Conservation (phyloP, 2,329 filamentous ascomycete genomes). For the Podosphaera leucotricha region DNA sequence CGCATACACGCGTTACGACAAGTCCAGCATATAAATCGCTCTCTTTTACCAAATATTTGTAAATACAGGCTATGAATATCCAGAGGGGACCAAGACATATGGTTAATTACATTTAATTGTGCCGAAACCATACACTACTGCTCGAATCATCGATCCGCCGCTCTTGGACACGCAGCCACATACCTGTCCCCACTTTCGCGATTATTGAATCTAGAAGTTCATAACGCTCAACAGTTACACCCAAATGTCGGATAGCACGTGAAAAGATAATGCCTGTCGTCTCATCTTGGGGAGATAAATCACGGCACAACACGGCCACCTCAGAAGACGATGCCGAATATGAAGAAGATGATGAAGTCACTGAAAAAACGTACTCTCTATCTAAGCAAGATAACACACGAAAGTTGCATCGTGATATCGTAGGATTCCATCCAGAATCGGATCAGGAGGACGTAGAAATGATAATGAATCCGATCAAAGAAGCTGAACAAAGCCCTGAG, state of each 20-base stretch:
- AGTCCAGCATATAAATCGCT: too few relatives aligned
- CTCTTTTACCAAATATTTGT: too few relatives aligned
- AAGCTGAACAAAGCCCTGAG: slow-evolving; percentile 16
- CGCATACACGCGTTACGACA: too few relatives aligned
- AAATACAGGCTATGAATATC: too few relatives aligned
- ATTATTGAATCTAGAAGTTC: background rate
- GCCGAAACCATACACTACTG: too few relatives aligned
- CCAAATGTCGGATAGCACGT: slow-evolving; percentile 8
- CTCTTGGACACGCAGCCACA: too few relatives aligned
- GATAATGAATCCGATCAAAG: slow-evolving; percentile 10
- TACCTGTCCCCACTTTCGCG: background rate
- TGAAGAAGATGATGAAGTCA: slow-evolving; percentile 15
- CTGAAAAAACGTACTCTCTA: slow-evolving; percentile 10
- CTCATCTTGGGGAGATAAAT: slow-evolving; percentile 13
- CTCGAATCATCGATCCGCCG: too few relatives aligned
- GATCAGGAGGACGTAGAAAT: slow-evolving; percentile 7
- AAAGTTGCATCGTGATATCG: slow-evolving; percentile 15
- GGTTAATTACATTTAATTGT: too few relatives aligned
- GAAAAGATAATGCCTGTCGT: slow-evolving; percentile 13
- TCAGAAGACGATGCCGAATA: slow-evolving; percentile 17
- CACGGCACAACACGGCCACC: slow-evolving; percentile 14
- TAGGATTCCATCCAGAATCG: slow-evolving; percentile 7
- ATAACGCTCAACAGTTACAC: background rate
- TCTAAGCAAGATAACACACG: slow-evolving; percentile 15
- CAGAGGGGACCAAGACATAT: too few relatives aligned